phyloP scores from a whole-genome alignment of 2,329 filamentous ascomycete genomes.

The Aureobasidium pullulans region DNA sequence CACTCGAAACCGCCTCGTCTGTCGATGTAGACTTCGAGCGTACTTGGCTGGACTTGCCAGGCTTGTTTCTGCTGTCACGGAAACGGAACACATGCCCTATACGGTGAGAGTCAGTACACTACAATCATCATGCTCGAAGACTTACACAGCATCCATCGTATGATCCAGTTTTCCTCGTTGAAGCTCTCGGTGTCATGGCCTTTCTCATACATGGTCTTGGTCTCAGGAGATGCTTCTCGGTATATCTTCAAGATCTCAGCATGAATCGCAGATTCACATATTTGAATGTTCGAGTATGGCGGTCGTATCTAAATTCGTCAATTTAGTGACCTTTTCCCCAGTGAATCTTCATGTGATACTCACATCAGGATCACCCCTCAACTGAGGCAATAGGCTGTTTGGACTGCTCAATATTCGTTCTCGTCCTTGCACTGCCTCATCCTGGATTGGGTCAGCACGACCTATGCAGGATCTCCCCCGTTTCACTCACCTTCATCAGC shows the following conservation, averaged over 20 bases:
- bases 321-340: not conserved
- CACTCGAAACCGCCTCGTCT: not conserved
- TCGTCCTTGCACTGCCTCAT: conserved; percentile 36
- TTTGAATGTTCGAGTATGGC: conserved; percentile 41
- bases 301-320: conserved; percentile 16
- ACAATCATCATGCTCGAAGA: not conserved
- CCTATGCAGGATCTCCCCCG: not conserved
- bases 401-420: conserved; percentile 34
- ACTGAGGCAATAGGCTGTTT: conserved; percentile 33
- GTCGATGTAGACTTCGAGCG: not conserved
- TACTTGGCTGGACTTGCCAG: not conserved
- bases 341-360: not conserved
- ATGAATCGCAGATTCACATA: conserved; percentile 42
- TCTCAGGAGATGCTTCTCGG: conserved; percentile 31
- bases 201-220: conserved; percentile 34
- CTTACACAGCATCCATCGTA: conserved; percentile 42
- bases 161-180: conserved; percentile 44
- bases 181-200: conserved; percentile 34
- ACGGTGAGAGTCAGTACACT: not conserved
- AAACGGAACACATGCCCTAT: conserved; percentile 42
- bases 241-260: conserved; percentile 37
- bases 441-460: conserved; percentile 22
- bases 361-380: conserved; percentile 24
- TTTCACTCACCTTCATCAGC: conserved; percentile 35
- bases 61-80: conserved; percentile 30